Base-by-base conservation (phyloP, 116 monocot species). In the Iris pallida region DNA sequence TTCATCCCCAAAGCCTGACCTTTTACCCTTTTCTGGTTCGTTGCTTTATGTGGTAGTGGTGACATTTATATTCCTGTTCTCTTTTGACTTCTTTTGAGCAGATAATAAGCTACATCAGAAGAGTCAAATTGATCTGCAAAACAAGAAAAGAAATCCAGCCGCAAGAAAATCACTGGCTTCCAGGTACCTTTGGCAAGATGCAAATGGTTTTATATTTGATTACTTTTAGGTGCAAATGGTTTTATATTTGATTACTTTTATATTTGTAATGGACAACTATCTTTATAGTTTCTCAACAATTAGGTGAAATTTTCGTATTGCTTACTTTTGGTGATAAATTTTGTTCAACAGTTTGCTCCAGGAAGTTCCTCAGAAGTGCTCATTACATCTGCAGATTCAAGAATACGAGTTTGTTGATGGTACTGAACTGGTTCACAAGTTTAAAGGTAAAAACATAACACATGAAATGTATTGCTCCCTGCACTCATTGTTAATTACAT, bases 331-430 rank as follows among this genome's bases (percentile, higher is more conserved):
- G 9, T 67, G 54, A 54, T 16, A 54, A 42, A 16, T 63, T 79
- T 55, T 16, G 65, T 70, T 9, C 7, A 73, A 83, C 82, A 93
- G 93, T 93, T 89, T 76, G 80, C 79, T 49, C 88, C 88, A 67
- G 88, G 81, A 43, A 85, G 88, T 76, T 76, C 73, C 44, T 76
- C 83, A 10, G 88, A 92, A 80, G 83, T 88, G 40, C 73, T 92
- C 45, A 73, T 92, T 60, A 88, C 92, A 57, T 92, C 88, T 40
- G 92, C 88, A 65, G 92, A 92, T 80, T 92, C 92, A 66, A 78
- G 88, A 81, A 85, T 92, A 18, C 75, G 88, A 20, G 71, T 92
- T 92, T 15, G 76, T 92, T 45, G 85, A 92, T 79, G 83, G 83
- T 53, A 64, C 75, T 45, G 80, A 85, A 43, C 40, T 92, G 9